A percentile compares a stretch with the other conserved stretches of the same genome.
phyloP scores from a whole-genome alignment of 805 yeast genomes.

The Clavispora fructus region DNA sequence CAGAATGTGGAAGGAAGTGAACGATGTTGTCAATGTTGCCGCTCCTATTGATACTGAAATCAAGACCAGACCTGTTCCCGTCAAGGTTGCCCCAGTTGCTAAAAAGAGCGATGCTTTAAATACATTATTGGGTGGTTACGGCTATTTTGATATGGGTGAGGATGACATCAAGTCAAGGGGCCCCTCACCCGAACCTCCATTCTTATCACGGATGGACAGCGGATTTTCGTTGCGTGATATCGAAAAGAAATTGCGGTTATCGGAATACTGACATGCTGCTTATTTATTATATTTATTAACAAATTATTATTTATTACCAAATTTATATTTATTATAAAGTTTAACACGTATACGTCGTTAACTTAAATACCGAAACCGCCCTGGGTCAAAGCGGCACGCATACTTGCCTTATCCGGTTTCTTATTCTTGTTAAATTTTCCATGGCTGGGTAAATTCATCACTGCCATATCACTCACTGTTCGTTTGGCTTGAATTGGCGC shows the following conservation, averaged over 20 bases:
- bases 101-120: constrained; percentile 14
- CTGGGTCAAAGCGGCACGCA: constrained; percentile 60
- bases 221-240: constrained; percentile 48
- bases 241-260: constrained; percentile 58
- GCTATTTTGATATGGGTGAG: constrained; percentile 55
- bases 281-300: neutral
- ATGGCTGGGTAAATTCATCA: constrained; percentile 45
- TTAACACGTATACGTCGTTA: neutral
- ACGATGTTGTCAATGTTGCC: constrained; percentile 10
- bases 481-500: constrained; percentile 16
- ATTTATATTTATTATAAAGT: neutral
- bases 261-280: constrained; percentile 45
- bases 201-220: constrained; percentile 32
- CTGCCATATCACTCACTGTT: constrained; percentile 37
- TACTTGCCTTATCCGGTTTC: constrained; percentile 46
- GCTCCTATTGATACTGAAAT: constrained; percentile 24
- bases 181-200: constrained; percentile 52
- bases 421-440: constrained; percentile 35
- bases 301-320: neutral
- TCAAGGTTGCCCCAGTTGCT: neutral
- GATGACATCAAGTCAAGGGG: constrained; percentile 51
- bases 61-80: constrained; percentile 2
- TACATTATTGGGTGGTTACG: constrained; percentile 52
- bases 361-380: constrained; percentile 63
- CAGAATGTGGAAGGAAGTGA: constrained; percentile 24